Conservation (phyloP, 805 yeast genomes). For the Teunomyces atbi region DNA sequence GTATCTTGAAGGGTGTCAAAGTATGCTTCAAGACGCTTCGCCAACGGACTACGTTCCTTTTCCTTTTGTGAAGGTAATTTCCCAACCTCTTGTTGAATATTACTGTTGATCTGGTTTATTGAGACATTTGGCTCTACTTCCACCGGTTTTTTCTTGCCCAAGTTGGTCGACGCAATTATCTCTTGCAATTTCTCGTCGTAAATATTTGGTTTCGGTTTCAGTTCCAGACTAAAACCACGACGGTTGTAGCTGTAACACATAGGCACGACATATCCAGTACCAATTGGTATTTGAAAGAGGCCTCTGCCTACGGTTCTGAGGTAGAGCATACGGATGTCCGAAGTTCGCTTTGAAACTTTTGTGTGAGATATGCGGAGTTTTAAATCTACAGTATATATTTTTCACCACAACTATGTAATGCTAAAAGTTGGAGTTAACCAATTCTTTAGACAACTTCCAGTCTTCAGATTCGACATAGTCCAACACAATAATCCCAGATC, state of each 20-base stretch:
- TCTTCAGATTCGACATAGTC: conserved; percentile 64
- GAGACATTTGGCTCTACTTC: background rate
- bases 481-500: conserved; percentile 63
- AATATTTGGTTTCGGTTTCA: background rate
- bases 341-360: background rate
- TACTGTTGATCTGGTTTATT: conserved; percentile 6
- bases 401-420: background rate
- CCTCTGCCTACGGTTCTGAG: background rate
- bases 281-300: conserved; percentile 1
- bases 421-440: conserved; percentile 52
- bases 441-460: conserved; percentile 53
- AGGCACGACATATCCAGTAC: background rate
- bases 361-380: background rate
- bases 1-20: conserved; percentile 57
- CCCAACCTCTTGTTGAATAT: conserved; percentile 20
- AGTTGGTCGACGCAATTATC: conserved; percentile 36
- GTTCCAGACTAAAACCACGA: background rate
- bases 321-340: background rate
- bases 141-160: conserved; percentile 16
- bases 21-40: conserved; percentile 45
- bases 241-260: background rate
- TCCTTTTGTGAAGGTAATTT: conserved; percentile 49
- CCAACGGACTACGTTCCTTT: conserved; percentile 31
- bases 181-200: conserved; percentile 29
- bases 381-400: background rate